Percentiles rank a stretch among this genome's conserved stretches.
These are phyloP conservation scores for Castanea sativa DNA, from an alignment of 306 rosid species.

Conservation along the genomic window DNA sequence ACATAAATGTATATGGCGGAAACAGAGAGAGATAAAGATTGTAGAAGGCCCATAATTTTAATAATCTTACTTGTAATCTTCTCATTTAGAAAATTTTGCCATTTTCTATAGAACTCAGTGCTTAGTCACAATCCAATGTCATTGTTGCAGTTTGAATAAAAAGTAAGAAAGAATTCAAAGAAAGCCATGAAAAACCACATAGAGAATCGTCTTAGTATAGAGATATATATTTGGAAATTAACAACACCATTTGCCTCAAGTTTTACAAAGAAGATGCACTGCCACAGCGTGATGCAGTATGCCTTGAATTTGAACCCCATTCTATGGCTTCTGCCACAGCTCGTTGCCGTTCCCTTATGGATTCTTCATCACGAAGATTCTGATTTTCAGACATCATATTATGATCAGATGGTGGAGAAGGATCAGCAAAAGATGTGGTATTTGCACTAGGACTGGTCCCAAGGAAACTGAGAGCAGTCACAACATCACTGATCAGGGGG, in stretches of 20 bases:
- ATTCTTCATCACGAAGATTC: constrained; percentile 33
- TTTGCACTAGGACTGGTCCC: constrained; percentile 34
- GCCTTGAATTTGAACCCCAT: constrained; percentile 74
- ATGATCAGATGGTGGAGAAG: constrained; percentile 33
- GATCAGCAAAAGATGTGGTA: constrained; percentile 12
- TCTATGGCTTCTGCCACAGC: constrained; percentile 88
- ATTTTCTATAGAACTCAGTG: not conserved
- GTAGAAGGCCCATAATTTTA: too few species aligned
- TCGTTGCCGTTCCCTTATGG: constrained; percentile 44
- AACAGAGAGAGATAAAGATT: too few species aligned
- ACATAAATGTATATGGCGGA: too few species aligned
- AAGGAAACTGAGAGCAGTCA: constrained; percentile 79
- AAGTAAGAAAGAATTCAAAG: not conserved
- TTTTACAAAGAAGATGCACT: constrained; percentile 46
- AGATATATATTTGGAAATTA: not conserved
- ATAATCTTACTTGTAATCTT: too few species aligned
- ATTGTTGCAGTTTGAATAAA: not conserved
- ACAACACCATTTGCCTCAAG: not conserved
- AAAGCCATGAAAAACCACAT: not conserved
- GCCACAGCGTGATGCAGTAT: constrained; percentile 23
- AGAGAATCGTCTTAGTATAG: not conserved
- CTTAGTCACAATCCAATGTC: not conserved
- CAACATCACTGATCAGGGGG: constrained; percentile 78
- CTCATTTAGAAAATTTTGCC: not conserved
- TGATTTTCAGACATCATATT: not conserved